Percentiles rank a stretch among this genome's conserved stretches.
These are phyloP conservation scores for Diaporthe citri DNA, from an alignment of 2,329 filamentous ascomycete genomes.

Conservation along the genomic window DNA sequence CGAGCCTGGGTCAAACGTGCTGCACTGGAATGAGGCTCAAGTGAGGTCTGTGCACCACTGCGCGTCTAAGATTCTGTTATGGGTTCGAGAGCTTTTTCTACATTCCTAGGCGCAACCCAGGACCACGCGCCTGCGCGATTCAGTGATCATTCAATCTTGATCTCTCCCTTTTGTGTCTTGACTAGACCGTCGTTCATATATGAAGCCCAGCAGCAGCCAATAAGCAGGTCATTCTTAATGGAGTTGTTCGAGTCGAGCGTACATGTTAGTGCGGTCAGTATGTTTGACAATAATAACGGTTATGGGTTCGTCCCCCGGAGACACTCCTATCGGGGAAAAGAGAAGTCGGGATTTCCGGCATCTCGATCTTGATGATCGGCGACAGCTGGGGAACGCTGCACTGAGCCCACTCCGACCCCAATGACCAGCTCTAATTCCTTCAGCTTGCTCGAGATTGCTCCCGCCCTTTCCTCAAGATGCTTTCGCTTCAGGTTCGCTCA, in stretches of 20 bases:
- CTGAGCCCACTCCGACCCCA: not conserved
- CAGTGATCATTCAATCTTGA: not conserved
- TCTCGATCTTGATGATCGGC: not conserved
- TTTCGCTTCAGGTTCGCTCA: not conserved
- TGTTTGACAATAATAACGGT: constrained; percentile 24
- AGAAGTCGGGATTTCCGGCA: not conserved
- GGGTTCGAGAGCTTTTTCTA: not conserved
- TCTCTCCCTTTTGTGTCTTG: not conserved
- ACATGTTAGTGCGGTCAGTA: not conserved
- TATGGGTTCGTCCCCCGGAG: not conserved
- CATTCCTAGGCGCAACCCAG: not conserved
- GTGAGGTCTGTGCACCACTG: not conserved
- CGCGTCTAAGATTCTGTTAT: not conserved
- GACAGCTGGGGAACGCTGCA: not conserved
- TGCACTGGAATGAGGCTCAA: constrained; percentile 33
- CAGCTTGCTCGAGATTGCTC: not conserved
- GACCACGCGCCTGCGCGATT: not conserved
- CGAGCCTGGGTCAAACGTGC: constrained; percentile 7
- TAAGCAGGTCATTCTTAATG: not conserved
- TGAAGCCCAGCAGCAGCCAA: constrained; percentile 1
- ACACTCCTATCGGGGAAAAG: not conserved
- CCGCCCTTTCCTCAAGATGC: not conserved
- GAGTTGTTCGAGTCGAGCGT: not conserved
- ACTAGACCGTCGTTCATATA: constrained; percentile 5
- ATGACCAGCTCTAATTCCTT: not conserved